phyloP scores from a whole-genome alignment of 1,284 basidiomycete species.

The Pascua guehoae region DNA sequence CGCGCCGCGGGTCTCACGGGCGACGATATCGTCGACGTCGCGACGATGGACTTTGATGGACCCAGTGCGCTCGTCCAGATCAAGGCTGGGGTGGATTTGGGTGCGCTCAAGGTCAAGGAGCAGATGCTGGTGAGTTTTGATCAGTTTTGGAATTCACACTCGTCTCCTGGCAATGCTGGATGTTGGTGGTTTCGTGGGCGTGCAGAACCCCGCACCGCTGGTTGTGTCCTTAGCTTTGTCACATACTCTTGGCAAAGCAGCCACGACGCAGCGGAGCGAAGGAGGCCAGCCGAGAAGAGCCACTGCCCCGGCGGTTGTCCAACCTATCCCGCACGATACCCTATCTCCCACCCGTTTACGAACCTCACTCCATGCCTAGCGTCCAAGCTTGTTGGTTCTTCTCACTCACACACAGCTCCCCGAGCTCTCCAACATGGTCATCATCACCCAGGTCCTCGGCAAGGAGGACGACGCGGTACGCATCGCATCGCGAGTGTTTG shows the following conservation, averaged over 20 bases:
- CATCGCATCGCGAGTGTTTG: conserved; percentile 29
- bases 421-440: conserved; percentile 21
- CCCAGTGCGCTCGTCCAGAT: conserved; percentile 3
- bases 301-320: not conserved
- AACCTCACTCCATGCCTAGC: too few relatives aligned
- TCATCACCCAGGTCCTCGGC: conserved; percentile 28
- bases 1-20: conserved; percentile 13
- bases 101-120: conserved; percentile 14
- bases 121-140: conserved; percentile 21
- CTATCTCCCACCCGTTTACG: not conserved
- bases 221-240: too few relatives aligned
- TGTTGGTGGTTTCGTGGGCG: too few relatives aligned
- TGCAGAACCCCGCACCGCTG: too few relatives aligned
- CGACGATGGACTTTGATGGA: conserved; percentile 15
- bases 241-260: too few relatives aligned
- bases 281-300: not conserved
- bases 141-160: too few relatives aligned
- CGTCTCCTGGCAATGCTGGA: too few relatives aligned
- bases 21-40: conserved; percentile 22
- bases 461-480: not conserved
- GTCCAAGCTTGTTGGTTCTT: too few relatives aligned
- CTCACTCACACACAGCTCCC: not conserved
- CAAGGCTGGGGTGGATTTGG: conserved; percentile 19
- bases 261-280: not conserved
- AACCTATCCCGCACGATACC: not conserved